Base-by-base conservation (phyloP, 176 grass and related monocot genomes). In the Phoenix roebelenii region DNA sequence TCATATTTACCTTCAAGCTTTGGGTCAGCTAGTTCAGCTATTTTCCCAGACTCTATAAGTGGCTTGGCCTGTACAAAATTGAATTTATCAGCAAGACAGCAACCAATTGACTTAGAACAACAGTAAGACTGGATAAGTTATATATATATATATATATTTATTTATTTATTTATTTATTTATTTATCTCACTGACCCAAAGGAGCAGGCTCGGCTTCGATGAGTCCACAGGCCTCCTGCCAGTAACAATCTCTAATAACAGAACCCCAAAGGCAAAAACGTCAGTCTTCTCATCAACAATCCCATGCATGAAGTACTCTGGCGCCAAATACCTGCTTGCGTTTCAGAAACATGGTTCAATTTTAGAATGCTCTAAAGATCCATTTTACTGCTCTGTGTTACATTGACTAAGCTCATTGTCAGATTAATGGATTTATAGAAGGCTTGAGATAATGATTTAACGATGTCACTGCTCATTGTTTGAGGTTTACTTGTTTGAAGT, bases 281-380 rank as follows among this genome's bases (percentile, higher is more conserved):
- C 92, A 0, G 87, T 91, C 57, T 97, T 97, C 49, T 97, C 87
- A 7, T 97, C 92, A 18, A 91, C 80, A 3, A 97, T 84, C 44
- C 92, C 87, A 4, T 97, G 87, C 92, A 83, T 97, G 83, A 91
- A 97, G 61, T 97, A 91, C 58, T 97, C 92, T 30, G 92, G 92
- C 29, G 92, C 92, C 66, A 97, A 77, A 32, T 97, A 91, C 70
- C 90, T 95, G 80, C 24, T 30, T 44, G 35, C 35, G 35, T 44
- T 44, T 44, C 35, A 44, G 9, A 44, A 44, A 44, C 35, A 44
- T 44, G 35, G 35, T 44, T 44, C 35, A 44, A 44, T 44, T 44
- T 44, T 14, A 2, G 1, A 9, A 44, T 12, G 35, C 10, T 39
- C 7, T 39, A 39, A 12, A 1, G 9, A 39, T 44, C 35, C 35